Percentiles rank a stretch among this genome's conserved stretches.
phyloP scores from a whole-genome alignment of 1,139 yeast species.

The Yamadazyma membranifaciens region DNA sequence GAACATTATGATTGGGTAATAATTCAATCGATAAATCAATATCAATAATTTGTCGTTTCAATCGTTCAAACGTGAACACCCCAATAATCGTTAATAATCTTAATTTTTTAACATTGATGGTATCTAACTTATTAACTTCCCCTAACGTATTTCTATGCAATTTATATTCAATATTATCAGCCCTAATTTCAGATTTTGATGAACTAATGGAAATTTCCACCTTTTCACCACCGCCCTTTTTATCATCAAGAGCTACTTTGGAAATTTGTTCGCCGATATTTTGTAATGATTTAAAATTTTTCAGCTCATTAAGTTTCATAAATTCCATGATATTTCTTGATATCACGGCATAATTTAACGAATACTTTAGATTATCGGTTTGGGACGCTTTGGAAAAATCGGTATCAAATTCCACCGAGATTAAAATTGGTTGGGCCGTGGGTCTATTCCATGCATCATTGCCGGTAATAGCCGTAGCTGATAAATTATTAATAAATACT shows the following conservation, averaged over 20 bases:
- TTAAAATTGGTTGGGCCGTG: constrained; percentile 64
- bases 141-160: constrained; percentile 25
- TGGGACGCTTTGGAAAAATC: constrained; percentile 69
- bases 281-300: constrained; percentile 51
- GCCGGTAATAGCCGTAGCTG: constrained; percentile 67
- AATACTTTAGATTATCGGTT: constrained; percentile 75
- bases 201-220: constrained; percentile 46
- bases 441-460: constrained; percentile 76
- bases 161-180: constrained; percentile 45
- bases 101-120: constrained; percentile 50
- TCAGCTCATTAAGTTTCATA: constrained; percentile 44
- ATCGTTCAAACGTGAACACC: constrained; percentile 84
- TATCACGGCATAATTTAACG: constrained; percentile 85
- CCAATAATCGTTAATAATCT: constrained; percentile 78
- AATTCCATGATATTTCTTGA: constrained; percentile 59
- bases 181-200: constrained; percentile 57
- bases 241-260: constrained; percentile 46
- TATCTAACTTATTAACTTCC: constrained; percentile 27
- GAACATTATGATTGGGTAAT: constrained; percentile 32
- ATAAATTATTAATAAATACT: constrained; percentile 57
- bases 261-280: constrained; percentile 58
- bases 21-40: constrained; percentile 54
- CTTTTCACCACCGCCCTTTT: constrained; percentile 51
- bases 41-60: constrained; percentile 71
- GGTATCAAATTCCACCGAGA: constrained; percentile 61